phyloP scores from a whole-genome alignment of 2,329 filamentous ascomycete genomes.

The Xenoacremonium recifei region DNA sequence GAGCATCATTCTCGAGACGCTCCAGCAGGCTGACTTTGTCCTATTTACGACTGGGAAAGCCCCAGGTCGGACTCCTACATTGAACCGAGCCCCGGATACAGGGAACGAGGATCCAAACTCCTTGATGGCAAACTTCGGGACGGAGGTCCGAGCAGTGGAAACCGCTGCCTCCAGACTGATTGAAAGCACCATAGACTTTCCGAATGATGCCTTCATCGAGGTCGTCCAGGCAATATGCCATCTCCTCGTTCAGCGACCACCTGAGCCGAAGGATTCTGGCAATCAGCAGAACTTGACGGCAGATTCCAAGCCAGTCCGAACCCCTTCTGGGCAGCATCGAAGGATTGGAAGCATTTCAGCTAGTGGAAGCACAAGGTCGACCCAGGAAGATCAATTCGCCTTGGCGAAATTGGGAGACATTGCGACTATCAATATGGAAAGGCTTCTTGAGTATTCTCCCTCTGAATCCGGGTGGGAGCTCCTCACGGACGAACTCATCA shows the following conservation, averaged over 20 bases:
- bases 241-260: conserved; percentile 53
- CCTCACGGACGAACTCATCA: conserved; percentile 56
- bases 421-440: conserved; percentile 70
- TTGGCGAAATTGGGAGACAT: conserved; percentile 73
- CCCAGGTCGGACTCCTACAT: conserved; percentile 50
- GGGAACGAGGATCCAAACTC: conserved; percentile 50
- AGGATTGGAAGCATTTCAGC: conserved; percentile 48
- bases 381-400: conserved; percentile 65
- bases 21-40: conserved; percentile 90
- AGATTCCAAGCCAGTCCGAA: conserved; percentile 31
- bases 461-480: conserved; percentile 73
- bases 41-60: conserved; percentile 63
- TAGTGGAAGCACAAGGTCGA: conserved; percentile 45
- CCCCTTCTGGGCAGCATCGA: conserved; percentile 41
- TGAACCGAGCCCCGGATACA: conserved; percentile 45
- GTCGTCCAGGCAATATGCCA: conserved; percentile 74
- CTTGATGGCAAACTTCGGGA: conserved; percentile 66
- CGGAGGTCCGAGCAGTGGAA: conserved; percentile 85
- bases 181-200: conserved; percentile 90
- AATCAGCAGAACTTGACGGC: conserved; percentile 13
- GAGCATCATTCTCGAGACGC: conserved; percentile 86
- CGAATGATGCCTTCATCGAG: conserved; percentile 75
- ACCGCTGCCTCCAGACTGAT: conserved; percentile 82
- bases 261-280: conserved; percentile 17
- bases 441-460: conserved; percentile 67